A percentile compares a stretch with the other conserved stretches of the same genome.
phyloP scores from a whole-genome alignment of 768 basidiomycete species.

The Boletus speciosus region DNA sequence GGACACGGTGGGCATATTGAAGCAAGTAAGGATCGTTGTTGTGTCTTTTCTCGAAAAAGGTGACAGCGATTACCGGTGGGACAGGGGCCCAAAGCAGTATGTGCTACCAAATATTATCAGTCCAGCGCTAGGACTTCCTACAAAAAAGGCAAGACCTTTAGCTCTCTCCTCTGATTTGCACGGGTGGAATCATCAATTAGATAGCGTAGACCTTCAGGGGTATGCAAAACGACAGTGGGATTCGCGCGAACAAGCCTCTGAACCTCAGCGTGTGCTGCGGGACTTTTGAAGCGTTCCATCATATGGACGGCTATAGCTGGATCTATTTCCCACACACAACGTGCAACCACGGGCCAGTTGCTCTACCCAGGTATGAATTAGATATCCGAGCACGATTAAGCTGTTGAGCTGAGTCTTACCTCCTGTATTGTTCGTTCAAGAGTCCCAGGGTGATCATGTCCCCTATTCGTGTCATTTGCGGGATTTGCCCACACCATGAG shows the following conservation, averaged over 20 bases:
- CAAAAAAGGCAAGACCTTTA: constrained; percentile 56
- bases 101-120: constrained; percentile 48
- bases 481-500: constrained; percentile 91
- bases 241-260: constrained; percentile 68
- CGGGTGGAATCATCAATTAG: constrained; percentile 74
- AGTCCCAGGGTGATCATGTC: constrained; percentile 54
- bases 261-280: constrained; percentile 67
- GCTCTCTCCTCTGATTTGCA: constrained; percentile 52
- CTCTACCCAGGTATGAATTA: constrained; percentile 35
- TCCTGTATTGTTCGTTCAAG: constrained; percentile 59
- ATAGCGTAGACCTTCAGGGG: constrained; percentile 78
- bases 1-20: constrained; percentile 94
- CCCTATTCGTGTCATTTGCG: constrained; percentile 67
- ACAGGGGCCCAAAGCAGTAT: constrained; percentile 87
- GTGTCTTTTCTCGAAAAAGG: constrained; percentile 83
- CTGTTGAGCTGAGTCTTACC: constrained; percentile 37
- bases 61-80: constrained; percentile 75
- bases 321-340: constrained; percentile 76
- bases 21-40: constrained; percentile 79
- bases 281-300: constrained; percentile 82
- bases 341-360: constrained; percentile 64
- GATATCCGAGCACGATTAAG: neutral
- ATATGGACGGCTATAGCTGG: constrained; percentile 82
- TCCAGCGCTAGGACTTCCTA: neutral
- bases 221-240: constrained; percentile 63